Base-by-base conservation (phyloP, 495 filamentous ascomycete genomes). In the Aspergillus bertholletiae region DNA sequence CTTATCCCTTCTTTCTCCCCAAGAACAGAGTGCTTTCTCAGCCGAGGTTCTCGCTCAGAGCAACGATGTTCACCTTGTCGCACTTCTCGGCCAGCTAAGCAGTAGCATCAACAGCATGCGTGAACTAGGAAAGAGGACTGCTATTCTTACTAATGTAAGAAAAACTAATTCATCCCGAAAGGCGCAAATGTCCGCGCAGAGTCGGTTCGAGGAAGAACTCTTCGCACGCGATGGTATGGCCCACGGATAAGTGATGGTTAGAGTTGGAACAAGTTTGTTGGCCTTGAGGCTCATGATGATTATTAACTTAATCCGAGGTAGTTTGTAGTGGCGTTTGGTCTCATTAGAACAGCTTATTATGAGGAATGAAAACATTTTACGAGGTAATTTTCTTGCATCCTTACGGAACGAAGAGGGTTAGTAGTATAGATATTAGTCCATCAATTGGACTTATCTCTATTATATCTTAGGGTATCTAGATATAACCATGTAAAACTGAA, bases 1-100 rank as follows among this genome's bases (percentile, higher is more conserved):
- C 37, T 73, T 83, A 46, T 76, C 78, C 37, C 76, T 83, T 52
- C 75, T 83, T 17, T 70, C 74, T 1, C 77, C 78, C 13, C 61
- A 65, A 23, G 70, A 75, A 63, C 51, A 79, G 78, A 80, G 58
- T 79, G 84, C 60, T 69, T 91, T 60, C 77, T 78, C 56, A 71
- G 85, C 50, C 65, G 90, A 62, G 73, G 80, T 56, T 76, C 84
- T 87, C 50, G 79, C 84, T 4, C 87, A 94, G 69, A 77, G 81
- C 51, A 89, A 89, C 56, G 90, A 96, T 57, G 90, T 96, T 34
- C 75, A 83, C 39, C 76, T 96, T 0, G 79, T 92, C 46, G 77
- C 81, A 7, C 67, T 97, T 3, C 77, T 96, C 3, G 82, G 88
- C 32, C 74, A 79, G 43, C 72, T 96, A 26, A 81, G 88, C 23